phyloP scores from a whole-genome alignment of 495 filamentous ascomycete genomes.

The Symbiotaphrina buchneri region DNA sequence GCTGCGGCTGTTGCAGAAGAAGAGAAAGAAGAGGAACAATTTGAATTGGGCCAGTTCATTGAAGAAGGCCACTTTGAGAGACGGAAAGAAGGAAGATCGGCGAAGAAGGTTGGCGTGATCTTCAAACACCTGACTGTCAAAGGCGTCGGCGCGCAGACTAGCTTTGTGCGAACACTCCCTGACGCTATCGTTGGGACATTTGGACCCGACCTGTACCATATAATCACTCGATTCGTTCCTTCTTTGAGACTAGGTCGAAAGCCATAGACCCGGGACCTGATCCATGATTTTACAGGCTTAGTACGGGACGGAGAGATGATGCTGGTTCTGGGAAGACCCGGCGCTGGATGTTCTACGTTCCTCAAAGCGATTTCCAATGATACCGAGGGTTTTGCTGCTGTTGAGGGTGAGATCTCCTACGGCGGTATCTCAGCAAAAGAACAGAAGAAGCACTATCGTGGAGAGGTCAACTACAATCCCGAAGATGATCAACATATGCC shows the following conservation, averaged over 20 bases:
- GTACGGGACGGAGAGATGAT: constrained; percentile 67
- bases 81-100: constrained; percentile 41
- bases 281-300: constrained; percentile 59
- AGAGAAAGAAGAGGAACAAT: too few relatives aligned
- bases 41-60: constrained; percentile 54
- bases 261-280: constrained; percentile 31
- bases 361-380: constrained; percentile 23
- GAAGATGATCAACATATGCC: constrained; percentile 72
- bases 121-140: constrained; percentile 64
- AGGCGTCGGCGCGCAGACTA: constrained; percentile 40
- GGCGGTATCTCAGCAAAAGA: constrained; percentile 49
- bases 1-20: constrained; percentile 20
- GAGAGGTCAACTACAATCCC: constrained; percentile 64
- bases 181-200: constrained; percentile 66
- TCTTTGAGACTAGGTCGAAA: constrained; percentile 28
- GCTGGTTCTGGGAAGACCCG: constrained; percentile 62
- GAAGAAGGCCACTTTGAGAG: constrained; percentile 65
- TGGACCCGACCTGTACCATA: constrained; percentile 56
- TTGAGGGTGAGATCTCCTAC: constrained; percentile 1
- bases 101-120: constrained; percentile 68
- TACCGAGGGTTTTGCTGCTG: constrained; percentile 1
- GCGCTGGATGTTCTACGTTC: constrained; percentile 62
- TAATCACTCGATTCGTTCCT: constrained; percentile 42
- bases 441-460: constrained; percentile 39
- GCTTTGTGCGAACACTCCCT: constrained; percentile 52